A percentile compares a stretch with the other conserved stretches of the same genome.
Conservation (phyloP, 1,284 basidiomycete genomes). For the Malassezia japonica region DNA sequence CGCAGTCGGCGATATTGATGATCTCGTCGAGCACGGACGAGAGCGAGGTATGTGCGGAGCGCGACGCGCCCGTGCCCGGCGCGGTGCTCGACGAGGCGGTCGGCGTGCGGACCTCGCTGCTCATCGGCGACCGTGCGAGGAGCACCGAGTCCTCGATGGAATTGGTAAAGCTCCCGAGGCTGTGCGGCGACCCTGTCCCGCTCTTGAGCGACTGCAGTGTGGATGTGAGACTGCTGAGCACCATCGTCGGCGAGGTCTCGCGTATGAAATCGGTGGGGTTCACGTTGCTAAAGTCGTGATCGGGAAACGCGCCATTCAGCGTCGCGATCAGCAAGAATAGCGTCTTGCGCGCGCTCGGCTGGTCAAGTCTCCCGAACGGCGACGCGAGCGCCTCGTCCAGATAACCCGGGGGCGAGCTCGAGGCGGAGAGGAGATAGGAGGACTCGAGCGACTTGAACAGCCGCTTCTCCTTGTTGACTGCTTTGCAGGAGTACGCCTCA, state of each 20-base stretch:
- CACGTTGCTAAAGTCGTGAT: conserved; percentile 91
- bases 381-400: conserved; percentile 40
- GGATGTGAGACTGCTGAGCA: conserved; percentile 43
- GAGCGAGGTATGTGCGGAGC: conserved; percentile 62
- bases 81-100: not conserved
- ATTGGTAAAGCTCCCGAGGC: conserved; percentile 29
- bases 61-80: conserved; percentile 1
- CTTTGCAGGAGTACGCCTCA: conserved; percentile 96
- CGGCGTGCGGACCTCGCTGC: not conserved
- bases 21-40: conserved; percentile 81
- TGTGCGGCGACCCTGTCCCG: conserved; percentile 27
- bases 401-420: conserved; percentile 40
- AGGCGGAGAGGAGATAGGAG: conserved; percentile 36
- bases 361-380: conserved; percentile 51
- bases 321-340: conserved; percentile 89
- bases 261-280: conserved; percentile 75
- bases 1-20: conserved; percentile 80
- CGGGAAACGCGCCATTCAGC: conserved; percentile 91
- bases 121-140: conserved; percentile 15
- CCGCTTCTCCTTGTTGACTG: conserved; percentile 90
- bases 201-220: conserved; percentile 41
- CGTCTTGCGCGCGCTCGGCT: conserved; percentile 63
- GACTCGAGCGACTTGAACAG: conserved; percentile 71
- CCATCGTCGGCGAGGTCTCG: conserved; percentile 50
- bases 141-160: conserved; percentile 31